These are phyloP conservation scores for Fragaria ananassa DNA, from an alignment of 306 rosid species.

Conservation along the genomic window DNA sequence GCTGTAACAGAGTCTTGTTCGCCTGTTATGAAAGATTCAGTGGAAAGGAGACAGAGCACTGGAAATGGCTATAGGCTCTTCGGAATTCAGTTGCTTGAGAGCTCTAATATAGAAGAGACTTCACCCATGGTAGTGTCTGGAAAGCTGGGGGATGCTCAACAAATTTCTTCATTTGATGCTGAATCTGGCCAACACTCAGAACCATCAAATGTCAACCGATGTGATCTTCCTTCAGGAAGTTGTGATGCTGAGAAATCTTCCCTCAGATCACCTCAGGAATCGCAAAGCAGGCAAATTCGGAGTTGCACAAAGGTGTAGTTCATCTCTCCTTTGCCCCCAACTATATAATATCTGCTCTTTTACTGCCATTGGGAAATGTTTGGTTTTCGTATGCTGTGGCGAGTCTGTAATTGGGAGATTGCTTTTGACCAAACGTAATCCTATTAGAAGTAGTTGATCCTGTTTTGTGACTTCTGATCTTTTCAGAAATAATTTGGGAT, in stretches of 20 bases:
- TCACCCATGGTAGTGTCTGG: slow-evolving; percentile 46
- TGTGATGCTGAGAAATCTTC: slow-evolving; percentile 91
- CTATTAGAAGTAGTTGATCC: background rate
- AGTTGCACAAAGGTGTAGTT: slow-evolving; percentile 98
- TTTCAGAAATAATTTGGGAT: background rate
- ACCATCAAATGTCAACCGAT: slow-evolving; percentile 76
- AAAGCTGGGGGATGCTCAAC: slow-evolving; percentile 46
- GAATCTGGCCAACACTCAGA: slow-evolving; percentile 85
- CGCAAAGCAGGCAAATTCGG: slow-evolving; percentile 85
- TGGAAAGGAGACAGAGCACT: slow-evolving; percentile 60
- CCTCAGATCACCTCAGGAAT: slow-evolving; percentile 74
- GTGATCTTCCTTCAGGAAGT: slow-evolving; percentile 80
- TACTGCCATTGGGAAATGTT: background rate
- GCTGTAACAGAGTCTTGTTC: slow-evolving; percentile 56
- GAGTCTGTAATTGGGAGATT: background rate
- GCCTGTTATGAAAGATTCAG: slow-evolving; percentile 50
- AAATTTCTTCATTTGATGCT: slow-evolving; percentile 53
- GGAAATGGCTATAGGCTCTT: slow-evolving; percentile 84
- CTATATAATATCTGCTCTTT: background rate
- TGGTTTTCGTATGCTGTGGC: background rate
- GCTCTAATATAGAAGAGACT: slow-evolving; percentile 55
- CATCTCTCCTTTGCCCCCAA: background rate
- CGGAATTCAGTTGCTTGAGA: slow-evolving; percentile 80
- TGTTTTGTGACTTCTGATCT: background rate
- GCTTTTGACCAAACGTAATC: background rate